These are phyloP conservation scores for Alternaria gaisen DNA, from an alignment of 2,329 filamentous ascomycete genomes.

Conservation along the genomic window DNA sequence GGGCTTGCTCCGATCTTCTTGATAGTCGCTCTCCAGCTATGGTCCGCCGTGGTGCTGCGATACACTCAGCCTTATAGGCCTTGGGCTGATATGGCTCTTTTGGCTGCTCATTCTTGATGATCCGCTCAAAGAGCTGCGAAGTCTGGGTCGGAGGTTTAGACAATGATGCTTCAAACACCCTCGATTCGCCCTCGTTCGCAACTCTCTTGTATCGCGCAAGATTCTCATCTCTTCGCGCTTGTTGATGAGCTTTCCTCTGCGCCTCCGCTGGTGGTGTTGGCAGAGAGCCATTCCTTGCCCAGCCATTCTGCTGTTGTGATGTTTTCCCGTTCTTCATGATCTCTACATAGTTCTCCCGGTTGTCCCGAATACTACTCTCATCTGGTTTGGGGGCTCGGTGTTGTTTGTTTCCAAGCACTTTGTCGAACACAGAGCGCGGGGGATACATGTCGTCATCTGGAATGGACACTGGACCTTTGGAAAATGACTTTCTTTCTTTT, in stretches of 20 bases:
- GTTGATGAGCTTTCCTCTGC: conserved; percentile 18
- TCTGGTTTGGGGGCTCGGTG: conserved; percentile 13
- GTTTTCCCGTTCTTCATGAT: conserved; percentile 21
- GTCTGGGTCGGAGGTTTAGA: conserved; percentile 16
- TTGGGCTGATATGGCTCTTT: conserved; percentile 23
- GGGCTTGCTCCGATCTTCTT: conserved; percentile 21
- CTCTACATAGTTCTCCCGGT: conserved; percentile 22
- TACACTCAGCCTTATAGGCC: conserved; percentile 21
- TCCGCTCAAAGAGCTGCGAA: conserved; percentile 15
- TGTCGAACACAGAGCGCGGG: conserved; percentile 24
- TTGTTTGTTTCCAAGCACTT: conserved; percentile 17
- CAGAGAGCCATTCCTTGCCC: conserved; percentile 22
- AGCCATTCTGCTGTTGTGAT: conserved; percentile 4
- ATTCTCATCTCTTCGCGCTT: conserved; percentile 7
- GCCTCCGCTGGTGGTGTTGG: conserved; percentile 34
- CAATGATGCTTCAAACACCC: background rate
- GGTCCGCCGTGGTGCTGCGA: conserved; percentile 17
- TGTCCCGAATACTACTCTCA: conserved; percentile 18
- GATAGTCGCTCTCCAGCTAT: conserved; percentile 16
- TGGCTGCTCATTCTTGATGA: conserved; percentile 15
- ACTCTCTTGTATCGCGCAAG: background rate
- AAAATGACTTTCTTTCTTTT: conserved; percentile 15
- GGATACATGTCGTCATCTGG: conserved; percentile 22
- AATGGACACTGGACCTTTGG: conserved; percentile 29
- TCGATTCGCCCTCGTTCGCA: background rate